Evolutionary conservation across 768 basidiomycete genomes (phyloP).

Genomic region (Trametopsis cervina): DNA sequence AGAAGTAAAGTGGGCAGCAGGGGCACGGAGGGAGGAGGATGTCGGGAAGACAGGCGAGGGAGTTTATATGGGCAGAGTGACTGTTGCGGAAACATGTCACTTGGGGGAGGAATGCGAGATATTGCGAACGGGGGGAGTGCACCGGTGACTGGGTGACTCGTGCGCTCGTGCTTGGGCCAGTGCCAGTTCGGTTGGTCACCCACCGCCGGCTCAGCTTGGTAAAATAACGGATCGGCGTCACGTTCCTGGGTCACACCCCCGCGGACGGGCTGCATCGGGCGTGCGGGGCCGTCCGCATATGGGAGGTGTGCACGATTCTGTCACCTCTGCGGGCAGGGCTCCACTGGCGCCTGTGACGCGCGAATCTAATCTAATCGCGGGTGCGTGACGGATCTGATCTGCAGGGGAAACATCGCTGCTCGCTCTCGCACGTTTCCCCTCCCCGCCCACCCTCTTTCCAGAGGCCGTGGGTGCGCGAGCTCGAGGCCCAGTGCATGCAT

Average conservation of each 20-base stretch:
- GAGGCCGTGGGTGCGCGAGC: not conserved
- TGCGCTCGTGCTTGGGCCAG: no score
- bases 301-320: not conserved
- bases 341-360: slow-evolving; percentile 1
- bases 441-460: not conserved
- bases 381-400: no score
- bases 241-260: slow-evolving; percentile 1
- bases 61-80: not conserved
- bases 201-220: not conserved
- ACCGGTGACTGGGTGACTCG: no score
- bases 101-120: no score
- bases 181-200: no score
- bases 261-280: no score
- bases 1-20: slow-evolving; percentile 1
- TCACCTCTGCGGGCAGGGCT: not conserved
- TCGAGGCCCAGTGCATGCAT: slow-evolving; percentile 1
- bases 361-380: slow-evolving; percentile 12
- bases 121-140: no score
- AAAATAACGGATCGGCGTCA: not conserved
- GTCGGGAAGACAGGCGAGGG: not conserved
- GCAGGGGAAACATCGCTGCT: not conserved
- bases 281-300: not conserved
- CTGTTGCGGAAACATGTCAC: no score
- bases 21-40: not conserved
- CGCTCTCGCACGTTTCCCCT: slow-evolving; percentile 8